Conservation (phyloP, 2,329 filamentous ascomycete genomes). For the Exophiala phaeomuriformis region DNA sequence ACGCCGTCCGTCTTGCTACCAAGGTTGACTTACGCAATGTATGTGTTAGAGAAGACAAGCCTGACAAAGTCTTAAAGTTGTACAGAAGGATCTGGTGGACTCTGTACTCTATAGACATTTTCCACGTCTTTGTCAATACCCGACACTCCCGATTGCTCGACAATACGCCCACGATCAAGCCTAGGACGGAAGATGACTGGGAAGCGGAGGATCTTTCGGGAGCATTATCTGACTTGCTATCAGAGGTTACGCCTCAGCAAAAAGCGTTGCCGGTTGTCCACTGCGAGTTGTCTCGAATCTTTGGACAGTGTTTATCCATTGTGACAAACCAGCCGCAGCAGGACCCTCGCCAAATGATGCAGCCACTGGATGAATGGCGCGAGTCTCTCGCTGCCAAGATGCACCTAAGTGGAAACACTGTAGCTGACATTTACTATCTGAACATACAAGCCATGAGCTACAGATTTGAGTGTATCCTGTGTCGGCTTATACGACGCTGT, state of each 20-base stretch:
- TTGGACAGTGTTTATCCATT: conserved; percentile 23
- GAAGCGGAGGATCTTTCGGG: conserved; percentile 24
- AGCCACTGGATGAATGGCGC: conserved; percentile 26
- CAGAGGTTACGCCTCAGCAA: conserved; percentile 25
- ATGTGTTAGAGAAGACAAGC: conserved; percentile 26
- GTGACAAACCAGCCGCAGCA: conserved; percentile 24
- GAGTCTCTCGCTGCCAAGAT: conserved; percentile 25
- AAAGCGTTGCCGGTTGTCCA: conserved; percentile 22
- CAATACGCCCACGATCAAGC: conserved; percentile 24
- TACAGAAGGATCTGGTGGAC: conserved; percentile 28
- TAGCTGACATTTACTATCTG: conserved; percentile 27
- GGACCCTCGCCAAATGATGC: conserved; percentile 25
- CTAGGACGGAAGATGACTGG: conserved; percentile 27
- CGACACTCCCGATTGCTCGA: conserved; percentile 24
- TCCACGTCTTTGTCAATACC: conserved; percentile 26
- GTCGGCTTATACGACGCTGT: conserved; percentile 25
- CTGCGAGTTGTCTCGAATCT: conserved; percentile 27
- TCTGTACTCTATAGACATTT: conserved; percentile 27
- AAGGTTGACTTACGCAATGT: conserved; percentile 25
- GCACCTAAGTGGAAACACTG: conserved; percentile 24
- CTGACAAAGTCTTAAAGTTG: conserved; percentile 24
- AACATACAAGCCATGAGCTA: conserved; percentile 27
- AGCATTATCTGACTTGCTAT: conserved; percentile 22
- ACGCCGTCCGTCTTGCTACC: conserved; percentile 25
- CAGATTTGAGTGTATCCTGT: conserved; percentile 27